Evolutionary conservation across 768 basidiomycete genomes (phyloP).

Genomic region (Cyathus striatus): DNA sequence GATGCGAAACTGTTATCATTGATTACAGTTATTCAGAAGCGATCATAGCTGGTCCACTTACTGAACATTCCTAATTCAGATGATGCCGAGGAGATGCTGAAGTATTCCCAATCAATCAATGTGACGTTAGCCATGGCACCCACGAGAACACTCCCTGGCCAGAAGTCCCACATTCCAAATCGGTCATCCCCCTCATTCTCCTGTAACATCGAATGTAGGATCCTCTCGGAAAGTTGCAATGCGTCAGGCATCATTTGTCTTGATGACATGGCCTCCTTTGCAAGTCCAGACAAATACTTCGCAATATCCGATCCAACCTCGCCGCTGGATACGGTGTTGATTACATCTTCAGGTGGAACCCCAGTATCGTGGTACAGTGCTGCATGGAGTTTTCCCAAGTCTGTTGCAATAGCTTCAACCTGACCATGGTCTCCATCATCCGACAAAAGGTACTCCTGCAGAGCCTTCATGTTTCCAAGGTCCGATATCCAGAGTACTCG

Average conservation of each 20-base stretch:
- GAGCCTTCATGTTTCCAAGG: constrained; percentile 10
- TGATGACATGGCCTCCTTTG: not conserved
- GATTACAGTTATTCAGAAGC: too few relatives aligned
- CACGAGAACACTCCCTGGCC: constrained; percentile 25
- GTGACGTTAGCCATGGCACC: constrained; percentile 12
- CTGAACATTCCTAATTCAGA: constrained; percentile 27
- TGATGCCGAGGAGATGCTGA: constrained; percentile 19
- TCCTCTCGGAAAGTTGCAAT: constrained; percentile 8
- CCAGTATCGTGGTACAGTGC: constrained; percentile 8
- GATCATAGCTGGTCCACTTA: too few relatives aligned
- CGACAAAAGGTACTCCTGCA: constrained; percentile 9
- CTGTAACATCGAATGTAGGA: constrained; percentile 5
- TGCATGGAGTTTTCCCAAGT: constrained; percentile 11
- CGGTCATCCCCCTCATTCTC: constrained; percentile 10
- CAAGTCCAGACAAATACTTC: constrained; percentile 6
- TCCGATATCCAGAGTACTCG: constrained; percentile 20
- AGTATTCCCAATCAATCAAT: constrained; percentile 29
- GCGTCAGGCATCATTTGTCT: constrained; percentile 13
- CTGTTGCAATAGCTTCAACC: constrained; percentile 3
- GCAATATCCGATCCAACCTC: constrained; percentile 8
- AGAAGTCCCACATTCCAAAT: constrained; percentile 26
- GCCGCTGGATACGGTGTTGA: constrained; percentile 1
- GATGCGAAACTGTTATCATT: constrained; percentile 19
- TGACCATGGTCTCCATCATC: not conserved
- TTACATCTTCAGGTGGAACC: constrained; percentile 5